phyloP scores from a whole-genome alignment of 768 basidiomycete genomes.

The Auricularia sp. region DNA sequence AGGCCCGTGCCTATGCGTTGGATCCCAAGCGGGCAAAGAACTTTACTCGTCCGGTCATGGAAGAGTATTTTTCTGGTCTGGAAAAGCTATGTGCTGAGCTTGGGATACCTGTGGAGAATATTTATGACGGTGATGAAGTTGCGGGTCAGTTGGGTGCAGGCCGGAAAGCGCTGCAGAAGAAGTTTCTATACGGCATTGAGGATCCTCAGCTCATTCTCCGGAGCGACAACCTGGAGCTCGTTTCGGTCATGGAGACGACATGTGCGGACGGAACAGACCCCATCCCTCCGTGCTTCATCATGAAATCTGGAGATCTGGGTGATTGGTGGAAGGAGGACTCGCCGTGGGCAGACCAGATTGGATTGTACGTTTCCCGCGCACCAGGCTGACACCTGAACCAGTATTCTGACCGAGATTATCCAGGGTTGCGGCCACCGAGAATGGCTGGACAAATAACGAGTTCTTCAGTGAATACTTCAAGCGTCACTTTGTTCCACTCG shows the following conservation, averaged over 20 bases:
- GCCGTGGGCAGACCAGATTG: constrained; percentile 13
- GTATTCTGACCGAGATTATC: too few relatives aligned
- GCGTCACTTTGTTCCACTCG: constrained; percentile 28
- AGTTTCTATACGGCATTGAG: constrained; percentile 14
- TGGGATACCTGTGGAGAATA: constrained; percentile 9
- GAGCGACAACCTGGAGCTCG: constrained; percentile 31
- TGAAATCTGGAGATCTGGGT: constrained; percentile 11
- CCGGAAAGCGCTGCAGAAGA: constrained; percentile 5
- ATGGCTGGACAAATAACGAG: constrained; percentile 34
- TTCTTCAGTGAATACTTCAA: constrained; percentile 29
- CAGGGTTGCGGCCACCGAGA: constrained; percentile 25
- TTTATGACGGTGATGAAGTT: constrained; percentile 9
- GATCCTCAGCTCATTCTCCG: constrained; percentile 14
- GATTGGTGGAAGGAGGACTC: constrained; percentile 17
- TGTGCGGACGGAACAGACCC: constrained; percentile 28
- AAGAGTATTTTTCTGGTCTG: not conserved
- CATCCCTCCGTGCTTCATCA: not conserved
- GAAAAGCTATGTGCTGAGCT: not conserved
- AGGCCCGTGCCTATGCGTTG: not conserved
- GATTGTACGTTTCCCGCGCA: constrained; percentile 8
- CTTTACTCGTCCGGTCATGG: not conserved
- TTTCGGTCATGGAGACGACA: constrained; percentile 37
- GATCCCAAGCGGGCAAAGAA: constrained; percentile 6
- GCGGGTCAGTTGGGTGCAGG: constrained; percentile 6
- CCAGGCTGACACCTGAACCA: not conserved